Evolutionary conservation across 257 asterid species (phyloP).

Genomic region (Agastache rugosa): DNA sequence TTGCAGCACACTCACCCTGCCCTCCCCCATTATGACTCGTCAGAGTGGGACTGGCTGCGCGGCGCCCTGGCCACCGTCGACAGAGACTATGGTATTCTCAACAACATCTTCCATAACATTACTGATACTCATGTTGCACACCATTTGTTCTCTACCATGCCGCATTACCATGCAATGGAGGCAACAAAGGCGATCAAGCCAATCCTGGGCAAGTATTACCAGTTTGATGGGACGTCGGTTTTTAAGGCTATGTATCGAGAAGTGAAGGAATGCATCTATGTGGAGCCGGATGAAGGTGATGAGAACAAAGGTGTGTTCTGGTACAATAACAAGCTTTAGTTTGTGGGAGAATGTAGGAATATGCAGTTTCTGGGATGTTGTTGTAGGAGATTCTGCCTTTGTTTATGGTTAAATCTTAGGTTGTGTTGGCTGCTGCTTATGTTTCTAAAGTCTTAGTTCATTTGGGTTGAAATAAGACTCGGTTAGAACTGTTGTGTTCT

Average conservation of each 20-base stretch:
- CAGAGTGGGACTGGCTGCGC: constrained; percentile 89
- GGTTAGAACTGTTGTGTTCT: constrained; percentile 6
- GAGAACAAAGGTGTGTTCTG: constrained; percentile 74
- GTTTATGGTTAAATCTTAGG: constrained; percentile 24
- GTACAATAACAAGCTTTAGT: constrained; percentile 77
- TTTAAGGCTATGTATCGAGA: constrained; percentile 75
- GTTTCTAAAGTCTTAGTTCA: constrained; percentile 18
- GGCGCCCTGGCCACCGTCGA: constrained; percentile 83
- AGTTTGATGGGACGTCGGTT: constrained; percentile 69
- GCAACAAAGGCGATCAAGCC: constrained; percentile 86
- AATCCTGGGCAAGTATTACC: constrained; percentile 71
- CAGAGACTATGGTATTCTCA: constrained; percentile 74
- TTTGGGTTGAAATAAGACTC: constrained; percentile 36
- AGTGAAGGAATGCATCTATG: constrained; percentile 75
- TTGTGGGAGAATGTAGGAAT: constrained; percentile 13
- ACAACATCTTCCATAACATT: constrained; percentile 78
- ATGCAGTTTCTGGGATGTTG: constrained; percentile 28
- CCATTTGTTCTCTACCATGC: constrained; percentile 85
- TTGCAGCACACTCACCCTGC: constrained; percentile 88
- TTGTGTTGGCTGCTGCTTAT: constrained; percentile 29
- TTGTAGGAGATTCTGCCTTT: constrained; percentile 33
- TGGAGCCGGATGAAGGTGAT: constrained; percentile 66
- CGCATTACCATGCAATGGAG: constrained; percentile 86
- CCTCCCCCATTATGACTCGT: constrained; percentile 77
- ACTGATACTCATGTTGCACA: constrained; percentile 88